Conservation (phyloP, 768 basidiomycete species). For the Ramaria rubella region DNA sequence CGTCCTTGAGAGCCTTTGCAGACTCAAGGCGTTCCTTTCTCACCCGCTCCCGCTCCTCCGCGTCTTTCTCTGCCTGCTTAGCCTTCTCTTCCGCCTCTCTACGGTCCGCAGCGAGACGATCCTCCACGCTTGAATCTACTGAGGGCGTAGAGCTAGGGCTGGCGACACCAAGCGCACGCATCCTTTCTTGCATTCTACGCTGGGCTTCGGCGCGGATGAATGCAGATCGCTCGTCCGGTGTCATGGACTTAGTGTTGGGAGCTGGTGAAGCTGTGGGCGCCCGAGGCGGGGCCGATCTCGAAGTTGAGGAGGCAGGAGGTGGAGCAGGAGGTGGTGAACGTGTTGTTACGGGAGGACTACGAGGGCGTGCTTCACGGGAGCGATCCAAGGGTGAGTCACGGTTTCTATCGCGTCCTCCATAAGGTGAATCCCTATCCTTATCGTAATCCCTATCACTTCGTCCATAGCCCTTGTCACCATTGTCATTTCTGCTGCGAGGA, state of each 20-base stretch:
- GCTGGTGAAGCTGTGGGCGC: conserved; percentile 41
- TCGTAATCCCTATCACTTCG: conserved; percentile 33
- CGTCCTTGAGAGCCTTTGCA: conserved; percentile 60
- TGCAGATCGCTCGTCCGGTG: conserved; percentile 73
- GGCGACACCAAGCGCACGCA: conserved; percentile 74
- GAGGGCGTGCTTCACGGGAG: conserved; percentile 26
- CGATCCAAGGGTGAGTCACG: conserved; percentile 27
- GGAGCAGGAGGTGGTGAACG: conserved; percentile 44
- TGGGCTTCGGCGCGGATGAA: conserved; percentile 76
- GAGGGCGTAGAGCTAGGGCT: conserved; percentile 30
- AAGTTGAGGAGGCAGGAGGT: conserved; percentile 45
- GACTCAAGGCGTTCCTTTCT: conserved; percentile 68
- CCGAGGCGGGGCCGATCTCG: conserved; percentile 27
- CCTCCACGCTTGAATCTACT: conserved; percentile 77
- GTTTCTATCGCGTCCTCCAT: conserved; percentile 24
- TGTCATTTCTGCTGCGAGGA: conserved; percentile 25
- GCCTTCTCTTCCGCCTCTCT: conserved; percentile 87
- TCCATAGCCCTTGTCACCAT: conserved; percentile 37
- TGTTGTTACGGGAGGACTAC: conserved; percentile 29
- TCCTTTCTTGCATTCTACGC: conserved; percentile 75
- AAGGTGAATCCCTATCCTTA: conserved; percentile 20
- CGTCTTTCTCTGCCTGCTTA: conserved; percentile 68
- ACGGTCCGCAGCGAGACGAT: conserved; percentile 78
- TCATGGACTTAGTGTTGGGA: conserved; percentile 67
- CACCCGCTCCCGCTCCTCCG: conserved; percentile 68